phyloP scores from a whole-genome alignment of 495 filamentous ascomycete species.

The Xylaria flabelliformis region DNA sequence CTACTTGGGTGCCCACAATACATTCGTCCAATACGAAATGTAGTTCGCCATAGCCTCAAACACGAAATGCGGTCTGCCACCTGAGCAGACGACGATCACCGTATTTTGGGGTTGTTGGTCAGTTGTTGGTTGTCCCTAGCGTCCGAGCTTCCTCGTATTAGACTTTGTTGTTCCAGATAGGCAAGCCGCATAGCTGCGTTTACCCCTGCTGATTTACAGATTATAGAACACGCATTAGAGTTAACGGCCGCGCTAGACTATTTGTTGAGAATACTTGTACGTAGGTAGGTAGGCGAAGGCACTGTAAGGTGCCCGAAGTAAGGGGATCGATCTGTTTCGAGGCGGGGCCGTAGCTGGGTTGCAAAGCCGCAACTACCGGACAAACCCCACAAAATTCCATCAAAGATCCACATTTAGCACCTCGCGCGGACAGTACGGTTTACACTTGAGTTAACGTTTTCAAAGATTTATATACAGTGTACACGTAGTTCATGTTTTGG shows the following conservation, averaged over 20 bases:
- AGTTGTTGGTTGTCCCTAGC: neutral
- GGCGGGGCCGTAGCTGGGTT: neutral
- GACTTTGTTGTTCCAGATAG: neutral
- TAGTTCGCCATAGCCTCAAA: conserved; percentile 15
- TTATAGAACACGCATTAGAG: neutral
- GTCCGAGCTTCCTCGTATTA: conserved; percentile 23
- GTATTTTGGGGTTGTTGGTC: neutral
- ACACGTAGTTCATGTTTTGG: neutral
- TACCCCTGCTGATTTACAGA: neutral
- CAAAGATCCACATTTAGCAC: neutral
- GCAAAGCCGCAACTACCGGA: conserved; percentile 1
- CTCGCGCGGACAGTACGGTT: neutral
- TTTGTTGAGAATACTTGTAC: neutral
- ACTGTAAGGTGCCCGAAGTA: neutral
- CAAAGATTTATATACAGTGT: neutral
- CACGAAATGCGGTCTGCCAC: conserved; percentile 20
- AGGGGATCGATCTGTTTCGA: neutral
- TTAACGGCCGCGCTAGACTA: neutral
- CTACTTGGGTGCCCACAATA: conserved; percentile 12
- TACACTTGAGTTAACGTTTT: too few species aligned
- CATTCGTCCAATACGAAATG: conserved; percentile 17
- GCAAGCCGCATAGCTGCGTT: too few species aligned
- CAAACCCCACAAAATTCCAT: neutral
- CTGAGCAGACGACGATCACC: conserved; percentile 9
- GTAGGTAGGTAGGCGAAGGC: too few species aligned